These are phyloP conservation scores for Pecoramyces ruminantium DNA, from an alignment of 192 early-diverging fungal species.

Conservation along the genomic window DNA sequence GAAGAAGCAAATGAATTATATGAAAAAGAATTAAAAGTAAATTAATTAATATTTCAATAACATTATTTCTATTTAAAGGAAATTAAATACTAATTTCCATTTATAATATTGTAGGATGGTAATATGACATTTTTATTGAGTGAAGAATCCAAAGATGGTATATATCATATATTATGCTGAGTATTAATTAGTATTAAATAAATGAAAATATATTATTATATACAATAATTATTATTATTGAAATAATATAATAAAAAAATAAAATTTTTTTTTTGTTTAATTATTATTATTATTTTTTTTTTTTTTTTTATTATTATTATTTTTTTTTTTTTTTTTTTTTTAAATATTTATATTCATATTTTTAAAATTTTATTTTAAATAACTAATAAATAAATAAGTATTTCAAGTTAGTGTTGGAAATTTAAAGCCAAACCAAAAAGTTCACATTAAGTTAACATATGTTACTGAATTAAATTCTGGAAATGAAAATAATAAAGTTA, in stretches of 20 bases:
- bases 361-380: too few species aligned
- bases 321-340: background rate
- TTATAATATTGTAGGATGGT: background rate
- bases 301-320: background rate
- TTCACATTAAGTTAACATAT: constrained; percentile 23
- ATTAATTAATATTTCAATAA: background rate
- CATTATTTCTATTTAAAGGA: too few species aligned
- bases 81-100: too few species aligned
- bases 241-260: too few species aligned
- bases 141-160: constrained; percentile 5
- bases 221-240: too few species aligned
- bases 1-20: constrained; percentile 8
- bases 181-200: too few species aligned
- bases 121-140: constrained; percentile 7
- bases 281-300: too few species aligned
- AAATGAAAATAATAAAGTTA: constrained; percentile 17
- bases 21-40: constrained; percentile 1
- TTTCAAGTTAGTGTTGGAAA: constrained; percentile 31
- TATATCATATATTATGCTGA: too few species aligned
- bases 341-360: too few species aligned
- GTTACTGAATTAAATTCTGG: constrained; percentile 24
- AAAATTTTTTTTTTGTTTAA: too few species aligned
- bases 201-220: too few species aligned
- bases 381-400: constrained; percentile 3
- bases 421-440: constrained; percentile 9